Base-by-base conservation (phyloP, 306 rosid genomes). In the Coriaria nepalensis region DNA sequence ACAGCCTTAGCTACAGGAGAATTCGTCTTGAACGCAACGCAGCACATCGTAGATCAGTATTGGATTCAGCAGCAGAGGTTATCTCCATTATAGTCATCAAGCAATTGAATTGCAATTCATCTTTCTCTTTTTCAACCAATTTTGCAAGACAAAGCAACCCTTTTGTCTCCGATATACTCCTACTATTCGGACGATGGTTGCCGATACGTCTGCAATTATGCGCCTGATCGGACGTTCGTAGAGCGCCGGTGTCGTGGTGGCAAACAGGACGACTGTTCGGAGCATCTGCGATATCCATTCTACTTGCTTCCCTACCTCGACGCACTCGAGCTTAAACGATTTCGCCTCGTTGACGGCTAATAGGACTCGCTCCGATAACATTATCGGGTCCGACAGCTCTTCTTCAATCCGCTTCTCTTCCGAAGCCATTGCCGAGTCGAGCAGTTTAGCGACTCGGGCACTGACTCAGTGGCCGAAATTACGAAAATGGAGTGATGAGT, bases 61-160 rank as follows among this genome's bases (percentile, higher is more conserved):
- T 72, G 13, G 59, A 54, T 56, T 84, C 95, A 0, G 95, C 95
- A 15, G 79, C 87, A 0, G 71, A 70, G 0, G 93, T 70, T 38
- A 84, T 79, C 77, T 90, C 97, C 90, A 68, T 81, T 44, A 84
- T 55, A 37, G 93, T 75, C 87, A 76, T 84, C 62, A 90, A 74
- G 66, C 92, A 84, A 58, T 81, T 84, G 12, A 63, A 6, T 67
- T 64, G 81, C 80, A 84, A 79, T 0, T 77, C 78, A 9, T 70
- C 90, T 9, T 37, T 71, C 49, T 75, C 84, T 5, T 50, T 62
- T 72, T 81, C 87, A 33, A 88, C 61, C 41, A 88, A 74, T 75
- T 78, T 84, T 0, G 97, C 95, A 55, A 88, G 53, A 71, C 86
- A 88, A 59, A 84, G 64, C 78, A 88, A 76, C 39, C 96, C 96